A percentile compares a stretch with the other conserved stretches of the same genome.
These are phyloP conservation scores for Zalaria obscura DNA, from an alignment of 2,329 filamentous ascomycete genomes.

Conservation along the genomic window DNA sequence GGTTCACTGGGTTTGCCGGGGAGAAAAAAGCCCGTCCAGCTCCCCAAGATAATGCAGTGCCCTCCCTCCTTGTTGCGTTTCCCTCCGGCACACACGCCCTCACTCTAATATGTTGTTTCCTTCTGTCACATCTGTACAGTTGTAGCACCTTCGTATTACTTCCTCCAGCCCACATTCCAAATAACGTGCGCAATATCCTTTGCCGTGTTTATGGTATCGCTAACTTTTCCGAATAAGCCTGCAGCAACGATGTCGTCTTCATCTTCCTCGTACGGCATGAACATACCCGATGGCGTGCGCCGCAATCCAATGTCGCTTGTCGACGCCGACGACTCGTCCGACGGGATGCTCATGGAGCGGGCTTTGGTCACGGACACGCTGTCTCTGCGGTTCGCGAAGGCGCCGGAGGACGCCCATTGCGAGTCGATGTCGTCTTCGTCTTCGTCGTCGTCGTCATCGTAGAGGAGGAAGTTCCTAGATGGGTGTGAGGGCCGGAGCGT, in stretches of 20 bases:
- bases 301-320: slow-evolving; percentile 48
- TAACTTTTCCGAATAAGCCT: slow-evolving; percentile 62
- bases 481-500: slow-evolving; percentile 60
- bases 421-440: slow-evolving; percentile 32
- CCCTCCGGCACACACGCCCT: too few species aligned
- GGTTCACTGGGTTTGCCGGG: too few species aligned
- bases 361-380: slow-evolving; percentile 17
- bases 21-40: too few species aligned
- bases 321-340: slow-evolving; percentile 9
- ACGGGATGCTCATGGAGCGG: slow-evolving; percentile 1
- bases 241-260: slow-evolving; percentile 41
- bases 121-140: neutral
- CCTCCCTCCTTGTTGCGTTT: too few species aligned
- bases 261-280: slow-evolving; percentile 73
- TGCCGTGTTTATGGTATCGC: slow-evolving; percentile 61
- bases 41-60: too few species aligned
- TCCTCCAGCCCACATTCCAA: slow-evolving; percentile 52
- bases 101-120: neutral
- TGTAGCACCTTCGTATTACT: slow-evolving; percentile 18
- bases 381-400: slow-evolving; percentile 20
- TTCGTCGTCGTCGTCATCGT: slow-evolving; percentile 25
- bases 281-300: slow-evolving; percentile 75
- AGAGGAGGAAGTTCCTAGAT: slow-evolving; percentile 51
- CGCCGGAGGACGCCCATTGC: slow-evolving; percentile 27
- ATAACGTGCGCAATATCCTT: slow-evolving; percentile 51